Evolutionary conservation across 805 yeast species (phyloP).

Genomic region (Candida nitratophila): DNA sequence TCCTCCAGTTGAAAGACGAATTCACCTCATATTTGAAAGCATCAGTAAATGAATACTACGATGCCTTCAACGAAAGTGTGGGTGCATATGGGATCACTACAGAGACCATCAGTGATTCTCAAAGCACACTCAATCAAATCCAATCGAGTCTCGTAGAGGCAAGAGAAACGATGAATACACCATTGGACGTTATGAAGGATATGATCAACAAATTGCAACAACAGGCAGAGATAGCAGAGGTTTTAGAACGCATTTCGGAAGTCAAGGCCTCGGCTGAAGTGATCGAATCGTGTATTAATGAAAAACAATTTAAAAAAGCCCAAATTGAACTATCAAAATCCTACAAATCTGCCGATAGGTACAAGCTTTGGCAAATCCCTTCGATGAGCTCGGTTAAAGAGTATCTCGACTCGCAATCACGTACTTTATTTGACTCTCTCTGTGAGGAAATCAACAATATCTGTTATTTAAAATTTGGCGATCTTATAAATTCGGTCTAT

Average conservation of each 20-base stretch:
- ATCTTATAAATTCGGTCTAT: conserved; percentile 24
- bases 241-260: conserved; percentile 59
- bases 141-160: conserved; percentile 14
- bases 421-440: conserved; percentile 58
- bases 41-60: conserved; percentile 77
- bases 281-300: conserved; percentile 62
- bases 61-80: conserved; percentile 76
- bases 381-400: conserved; percentile 44
- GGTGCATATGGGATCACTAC: conserved; percentile 77
- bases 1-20: conserved; percentile 48
- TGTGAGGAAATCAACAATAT: conserved; percentile 72
- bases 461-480: conserved; percentile 16
- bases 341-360: conserved; percentile 37
- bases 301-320: conserved; percentile 52
- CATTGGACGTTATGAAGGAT: conserved; percentile 54
- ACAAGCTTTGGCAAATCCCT: conserved; percentile 50
- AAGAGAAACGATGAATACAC: conserved; percentile 26
- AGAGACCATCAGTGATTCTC: conserved; percentile 57
- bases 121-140: conserved; percentile 24
- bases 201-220: conserved; percentile 55
- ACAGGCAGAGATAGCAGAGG: conserved; percentile 62
- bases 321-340: conserved; percentile 33
- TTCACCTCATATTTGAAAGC: conserved; percentile 51
- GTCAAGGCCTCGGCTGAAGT: conserved; percentile 51
- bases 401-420: conserved; percentile 49